Conservation (phyloP, 176 grass and related monocot genomes). For the Ananas comosus region DNA sequence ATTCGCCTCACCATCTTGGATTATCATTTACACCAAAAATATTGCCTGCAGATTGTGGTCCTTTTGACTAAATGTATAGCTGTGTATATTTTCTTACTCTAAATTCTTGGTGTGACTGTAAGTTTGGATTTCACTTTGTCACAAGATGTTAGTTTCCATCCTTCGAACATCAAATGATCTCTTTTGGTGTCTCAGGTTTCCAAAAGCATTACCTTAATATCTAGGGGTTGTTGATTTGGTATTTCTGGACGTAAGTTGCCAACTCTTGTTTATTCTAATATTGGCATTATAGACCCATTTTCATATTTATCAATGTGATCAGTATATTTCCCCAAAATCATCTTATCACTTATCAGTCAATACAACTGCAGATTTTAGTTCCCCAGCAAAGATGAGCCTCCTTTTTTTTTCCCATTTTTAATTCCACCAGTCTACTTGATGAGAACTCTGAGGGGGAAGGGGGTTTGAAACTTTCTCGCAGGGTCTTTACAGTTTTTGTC, state of each 20-base stretch:
- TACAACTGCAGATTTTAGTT: no score
- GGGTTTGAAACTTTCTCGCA: background rate
- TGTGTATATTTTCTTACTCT: background rate
- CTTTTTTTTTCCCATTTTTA: no score
- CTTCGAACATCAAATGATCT: background rate
- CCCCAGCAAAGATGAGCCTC: no score
- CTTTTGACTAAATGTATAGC: background rate
- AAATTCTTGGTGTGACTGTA: background rate
- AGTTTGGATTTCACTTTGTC: background rate
- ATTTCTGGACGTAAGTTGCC: background rate
- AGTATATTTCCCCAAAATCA: no score
- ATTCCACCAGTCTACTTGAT: no score
- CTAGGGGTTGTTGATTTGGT: background rate
- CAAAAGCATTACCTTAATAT: background rate
- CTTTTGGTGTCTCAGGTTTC: background rate
- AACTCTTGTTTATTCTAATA: no score
- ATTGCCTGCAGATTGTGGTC: background rate
- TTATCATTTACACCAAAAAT: no score
- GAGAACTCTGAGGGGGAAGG: no score
- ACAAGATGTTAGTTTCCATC: background rate
- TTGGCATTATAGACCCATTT: no score
- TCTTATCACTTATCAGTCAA: no score
- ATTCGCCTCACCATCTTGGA: no score
- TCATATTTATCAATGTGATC: no score
- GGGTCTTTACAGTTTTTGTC: background rate